phyloP scores from a whole-genome alignment of 148 eudicot species.

The Gaultheria prostrata region DNA sequence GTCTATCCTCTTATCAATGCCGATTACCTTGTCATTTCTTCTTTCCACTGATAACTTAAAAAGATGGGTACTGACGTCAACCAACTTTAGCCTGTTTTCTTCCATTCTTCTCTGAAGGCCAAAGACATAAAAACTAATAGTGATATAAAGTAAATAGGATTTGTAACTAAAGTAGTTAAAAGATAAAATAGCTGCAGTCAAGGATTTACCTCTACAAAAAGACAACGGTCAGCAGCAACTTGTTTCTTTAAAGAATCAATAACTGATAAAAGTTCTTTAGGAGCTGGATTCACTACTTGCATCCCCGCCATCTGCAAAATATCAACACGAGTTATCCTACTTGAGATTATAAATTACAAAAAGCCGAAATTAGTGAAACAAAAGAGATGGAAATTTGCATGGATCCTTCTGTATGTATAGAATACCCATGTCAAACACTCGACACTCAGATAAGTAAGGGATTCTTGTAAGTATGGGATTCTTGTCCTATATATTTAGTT shows the following conservation, averaged over 20 bases:
- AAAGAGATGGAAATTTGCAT: neutral
- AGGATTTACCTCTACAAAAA: conserved; percentile 55
- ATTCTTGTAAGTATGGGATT: neutral
- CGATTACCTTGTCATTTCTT: conserved; percentile 33
- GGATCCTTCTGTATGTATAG: neutral
- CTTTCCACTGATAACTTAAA: conserved; percentile 53
- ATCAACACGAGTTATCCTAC: conserved; percentile 8
- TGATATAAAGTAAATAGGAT: neutral
- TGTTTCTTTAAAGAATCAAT: conserved; percentile 66
- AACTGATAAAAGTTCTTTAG: conserved; percentile 49
- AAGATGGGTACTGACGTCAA: conserved; percentile 42
- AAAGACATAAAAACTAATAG: conserved; percentile 10
- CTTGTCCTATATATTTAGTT: neutral
- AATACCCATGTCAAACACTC: neutral
- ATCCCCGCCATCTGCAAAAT: conserved; percentile 33
- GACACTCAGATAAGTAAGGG: neutral
- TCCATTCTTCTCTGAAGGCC: conserved; percentile 64
- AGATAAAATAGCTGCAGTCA: neutral
- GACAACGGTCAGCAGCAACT: conserved; percentile 63
- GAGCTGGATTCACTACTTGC: conserved; percentile 23
- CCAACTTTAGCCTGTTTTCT: conserved; percentile 65
- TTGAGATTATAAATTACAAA: neutral
- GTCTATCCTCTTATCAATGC: conserved; percentile 36
- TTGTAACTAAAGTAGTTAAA: neutral
- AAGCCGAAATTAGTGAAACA: neutral